phyloP scores from a whole-genome alignment of 768 basidiomycete genomes.

The Hericium erinaceus region DNA sequence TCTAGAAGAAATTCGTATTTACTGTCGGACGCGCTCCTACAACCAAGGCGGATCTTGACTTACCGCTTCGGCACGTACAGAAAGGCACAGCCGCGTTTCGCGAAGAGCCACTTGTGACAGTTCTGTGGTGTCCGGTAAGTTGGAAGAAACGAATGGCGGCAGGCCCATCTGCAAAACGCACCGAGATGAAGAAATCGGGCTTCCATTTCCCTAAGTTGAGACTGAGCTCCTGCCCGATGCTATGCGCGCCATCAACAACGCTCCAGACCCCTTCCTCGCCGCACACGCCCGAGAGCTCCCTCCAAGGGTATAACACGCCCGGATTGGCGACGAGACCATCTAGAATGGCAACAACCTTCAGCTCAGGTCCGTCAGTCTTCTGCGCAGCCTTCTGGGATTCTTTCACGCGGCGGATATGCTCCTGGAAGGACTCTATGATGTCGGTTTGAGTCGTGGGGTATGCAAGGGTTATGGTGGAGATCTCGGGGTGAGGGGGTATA shows the following conservation, averaged over 20 bases:
- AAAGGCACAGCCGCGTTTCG: constrained; percentile 57
- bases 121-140: constrained; percentile 35
- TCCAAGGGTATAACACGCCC: constrained; percentile 60
- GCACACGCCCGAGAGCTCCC: constrained; percentile 57
- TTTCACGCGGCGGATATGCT: constrained; percentile 25
- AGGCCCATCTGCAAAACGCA: constrained; percentile 23
- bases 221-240: constrained; percentile 60
- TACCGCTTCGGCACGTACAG: constrained; percentile 66
- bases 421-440: constrained; percentile 43
- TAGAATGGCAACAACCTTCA: constrained; percentile 57
- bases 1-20: background rate
- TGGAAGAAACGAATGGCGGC: background rate
- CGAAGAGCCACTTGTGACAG: constrained; percentile 79
- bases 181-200: constrained; percentile 77
- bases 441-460: constrained; percentile 50
- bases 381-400: constrained; percentile 6
- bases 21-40: no score
- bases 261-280: constrained; percentile 52
- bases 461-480: constrained; percentile 38
- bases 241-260: constrained; percentile 75
- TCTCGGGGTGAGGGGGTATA: constrained; percentile 39
- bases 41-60: constrained; percentile 5
- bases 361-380: constrained; percentile 15
- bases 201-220: constrained; percentile 44
- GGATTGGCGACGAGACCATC: constrained; percentile 60